phyloP scores from a whole-genome alignment of 129 eudicot genomes.

The Flaveria ramosissima region DNA sequence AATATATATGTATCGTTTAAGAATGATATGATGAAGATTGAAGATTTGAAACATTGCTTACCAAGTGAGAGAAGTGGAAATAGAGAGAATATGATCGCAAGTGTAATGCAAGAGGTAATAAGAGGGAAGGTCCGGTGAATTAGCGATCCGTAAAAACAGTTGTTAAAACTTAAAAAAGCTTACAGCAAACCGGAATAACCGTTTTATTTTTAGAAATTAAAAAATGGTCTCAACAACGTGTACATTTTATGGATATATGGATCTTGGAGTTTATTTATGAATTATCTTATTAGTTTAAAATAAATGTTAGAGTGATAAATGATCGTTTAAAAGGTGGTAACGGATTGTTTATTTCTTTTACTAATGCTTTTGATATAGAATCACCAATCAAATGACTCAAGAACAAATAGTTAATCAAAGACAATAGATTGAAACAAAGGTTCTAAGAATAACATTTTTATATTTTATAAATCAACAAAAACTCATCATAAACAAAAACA shows the following conservation, averaged over 20 bases:
- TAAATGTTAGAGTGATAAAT: neutral
- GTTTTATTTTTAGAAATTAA: slow-evolving; percentile 35
- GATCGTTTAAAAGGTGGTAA: neutral
- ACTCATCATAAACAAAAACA: no score
- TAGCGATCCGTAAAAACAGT: slow-evolving; percentile 43
- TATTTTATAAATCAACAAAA: no score
- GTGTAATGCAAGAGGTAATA: slow-evolving; percentile 25
- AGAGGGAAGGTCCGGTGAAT: slow-evolving; percentile 13
- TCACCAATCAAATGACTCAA: no score
- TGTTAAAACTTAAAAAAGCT: slow-evolving; percentile 21
- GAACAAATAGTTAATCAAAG: no score
- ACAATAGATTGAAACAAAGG: no score
- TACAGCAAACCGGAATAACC: slow-evolving; percentile 21
- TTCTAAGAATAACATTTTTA: no score
- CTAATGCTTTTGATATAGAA: no score
- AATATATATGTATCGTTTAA: neutral
- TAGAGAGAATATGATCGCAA: slow-evolving; percentile 20
- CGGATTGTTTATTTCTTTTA: neutral
- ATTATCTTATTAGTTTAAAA: no score
- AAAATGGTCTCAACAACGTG: neutral
- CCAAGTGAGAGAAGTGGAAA: slow-evolving; percentile 16
- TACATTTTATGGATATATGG: neutral
- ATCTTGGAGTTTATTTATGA: neutral
- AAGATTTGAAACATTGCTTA: neutral
- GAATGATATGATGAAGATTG: neutral